Evolutionary conservation across 176 grass and related monocot species (phyloP), one percentile per base, ranked within the genome.

Genomic region (Musa beccarii): DNA sequence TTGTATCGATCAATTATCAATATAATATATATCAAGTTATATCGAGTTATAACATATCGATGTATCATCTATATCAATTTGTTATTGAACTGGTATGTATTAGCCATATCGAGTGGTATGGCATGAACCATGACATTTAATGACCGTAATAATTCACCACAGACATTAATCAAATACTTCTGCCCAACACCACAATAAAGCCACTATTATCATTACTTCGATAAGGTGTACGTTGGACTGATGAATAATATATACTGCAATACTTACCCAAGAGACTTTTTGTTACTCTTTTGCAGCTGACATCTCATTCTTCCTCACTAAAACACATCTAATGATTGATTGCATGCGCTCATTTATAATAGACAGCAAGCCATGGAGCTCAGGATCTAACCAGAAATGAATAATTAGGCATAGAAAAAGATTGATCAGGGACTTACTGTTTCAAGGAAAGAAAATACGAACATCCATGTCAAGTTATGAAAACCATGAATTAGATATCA

Each of bases 251-350:
- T 20, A 26, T 26, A 66, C 10, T 70, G 68, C 16, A 74, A 78
- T 8, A 51, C 11, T 65, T 85, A 91, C 90, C 90, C 88, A 91
- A 67, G 52, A 59, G 72, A 88, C 76, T n/a, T 73, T 73, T 72
- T 19, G 86, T 80, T 50, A 93, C 94, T 71, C 51, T 82, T 21
- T 84, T 68, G 73, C 84, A 87, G 61, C 90, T 86, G 57, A 28
- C 75, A 54, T 87, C 86, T 86, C 90, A 98, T 82, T 98, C 88
- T 74, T 55, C 76, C 53, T 68, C 72, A 64, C 70, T 51, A 76
- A 87, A 98, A 25, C 83, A 93, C 4, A 34, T 49, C 76, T 51
- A 77, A 93, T 77, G 62, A 93, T 82, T n/a, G 88, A 93, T 79
- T 84, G 80, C 51, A 93, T 75, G 43, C 90, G 85, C 21, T 83